A percentile compares a stretch with the other conserved stretches of the same genome.
These are phyloP conservation scores for Xanthoconium separans DNA, from an alignment of 1,284 basidiomycete species.

Conservation along the genomic window DNA sequence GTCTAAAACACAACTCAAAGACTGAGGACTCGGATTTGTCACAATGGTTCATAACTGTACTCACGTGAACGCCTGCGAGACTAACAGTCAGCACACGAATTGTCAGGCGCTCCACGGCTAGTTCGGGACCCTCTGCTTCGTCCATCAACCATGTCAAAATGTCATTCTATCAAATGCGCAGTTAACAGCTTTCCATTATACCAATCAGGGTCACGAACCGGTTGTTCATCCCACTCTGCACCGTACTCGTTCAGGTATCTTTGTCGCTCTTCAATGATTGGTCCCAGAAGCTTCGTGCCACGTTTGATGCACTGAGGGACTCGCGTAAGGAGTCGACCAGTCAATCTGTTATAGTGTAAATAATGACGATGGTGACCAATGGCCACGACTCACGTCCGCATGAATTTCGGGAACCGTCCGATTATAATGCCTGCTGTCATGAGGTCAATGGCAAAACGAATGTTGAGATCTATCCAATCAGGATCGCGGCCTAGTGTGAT, in stretches of 20 bases:
- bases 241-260: constrained; percentile 34
- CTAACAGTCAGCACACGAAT: no score
- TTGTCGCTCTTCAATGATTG: constrained; percentile 39
- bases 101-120: no score
- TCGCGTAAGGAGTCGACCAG: neutral
- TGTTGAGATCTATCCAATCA: constrained; percentile 36
- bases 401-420: constrained; percentile 36
- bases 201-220: no score
- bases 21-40: no score
- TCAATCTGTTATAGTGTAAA: neutral
- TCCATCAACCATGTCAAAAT: no score
- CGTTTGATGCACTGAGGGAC: neutral
- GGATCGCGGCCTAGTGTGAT: constrained; percentile 37
- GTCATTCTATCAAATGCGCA: no score
- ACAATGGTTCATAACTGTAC: no score
- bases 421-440: constrained; percentile 28
- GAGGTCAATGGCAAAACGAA: constrained; percentile 33
- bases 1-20: no score
- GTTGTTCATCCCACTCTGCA: neutral
- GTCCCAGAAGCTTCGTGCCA: constrained; percentile 29
- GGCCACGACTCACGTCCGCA: constrained; percentile 36
- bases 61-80: no score
- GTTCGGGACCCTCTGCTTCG: no score
- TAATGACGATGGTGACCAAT: neutral
- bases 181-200: no score